Conservation (phyloP, 139 green algal genomes). For the Edaphochlamys debaryana region DNA sequence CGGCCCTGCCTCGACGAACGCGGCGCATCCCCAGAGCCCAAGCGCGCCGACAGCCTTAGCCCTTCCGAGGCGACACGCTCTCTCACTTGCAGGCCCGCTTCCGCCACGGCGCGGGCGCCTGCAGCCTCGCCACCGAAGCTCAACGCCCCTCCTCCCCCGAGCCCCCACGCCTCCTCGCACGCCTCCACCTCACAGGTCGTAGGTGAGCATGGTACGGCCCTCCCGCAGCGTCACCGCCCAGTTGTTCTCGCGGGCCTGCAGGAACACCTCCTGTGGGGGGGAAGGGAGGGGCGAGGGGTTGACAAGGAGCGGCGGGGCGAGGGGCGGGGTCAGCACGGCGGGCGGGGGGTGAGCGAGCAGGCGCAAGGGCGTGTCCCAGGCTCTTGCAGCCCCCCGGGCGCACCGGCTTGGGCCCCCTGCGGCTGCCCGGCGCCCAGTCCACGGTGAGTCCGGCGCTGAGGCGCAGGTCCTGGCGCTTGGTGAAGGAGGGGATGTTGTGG, state of each 20-base stretch:
- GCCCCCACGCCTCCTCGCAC: background rate
- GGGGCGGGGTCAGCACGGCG: background rate
- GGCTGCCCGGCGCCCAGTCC: constrained; percentile 20
- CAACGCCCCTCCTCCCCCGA: background rate
- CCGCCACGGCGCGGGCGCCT: too few species aligned
- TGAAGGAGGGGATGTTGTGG: constrained; percentile 52
- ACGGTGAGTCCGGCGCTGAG: constrained; percentile 43
- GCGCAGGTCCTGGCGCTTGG: constrained; percentile 17
- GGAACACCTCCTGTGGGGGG: constrained; percentile 17
- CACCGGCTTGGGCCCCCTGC: constrained; percentile 15
- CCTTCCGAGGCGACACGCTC: too few species aligned
- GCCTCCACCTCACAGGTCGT: constrained; percentile 11
- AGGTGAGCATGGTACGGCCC: background rate
- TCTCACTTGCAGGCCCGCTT: too few species aligned
- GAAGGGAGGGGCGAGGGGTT: background rate
- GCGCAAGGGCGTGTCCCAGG: background rate
- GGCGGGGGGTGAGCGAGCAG: background rate
- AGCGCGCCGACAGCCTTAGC: too few species aligned
- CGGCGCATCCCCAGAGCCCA: too few species aligned
- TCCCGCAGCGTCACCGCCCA: constrained; percentile 23
- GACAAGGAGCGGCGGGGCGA: background rate
- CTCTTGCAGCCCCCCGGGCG: background rate
- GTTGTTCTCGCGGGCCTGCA: constrained; percentile 39
- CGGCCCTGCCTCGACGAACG: too few species aligned
- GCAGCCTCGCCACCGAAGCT: too few species aligned